phyloP scores from a whole-genome alignment of 352 stramenopile species.

The Blastocystis sp. region DNA sequence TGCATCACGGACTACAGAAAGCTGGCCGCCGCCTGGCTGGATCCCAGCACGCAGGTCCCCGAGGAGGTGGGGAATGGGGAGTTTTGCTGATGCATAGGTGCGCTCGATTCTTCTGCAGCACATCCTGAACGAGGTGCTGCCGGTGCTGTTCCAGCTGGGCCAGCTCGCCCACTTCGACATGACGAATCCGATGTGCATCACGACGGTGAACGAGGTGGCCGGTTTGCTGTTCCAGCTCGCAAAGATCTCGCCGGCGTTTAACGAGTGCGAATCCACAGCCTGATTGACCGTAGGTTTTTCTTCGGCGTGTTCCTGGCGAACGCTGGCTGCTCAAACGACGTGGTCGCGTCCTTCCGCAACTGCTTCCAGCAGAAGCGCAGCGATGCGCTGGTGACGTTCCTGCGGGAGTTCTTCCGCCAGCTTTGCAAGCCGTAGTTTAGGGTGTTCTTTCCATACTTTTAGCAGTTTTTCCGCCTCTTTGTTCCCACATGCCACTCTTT shows the following conservation, averaged over 20 bases:
- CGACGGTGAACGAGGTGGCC: slow-evolving; percentile 48
- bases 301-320: slow-evolving; percentile 60
- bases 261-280: not conserved
- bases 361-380: slow-evolving; percentile 16
- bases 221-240: not conserved
- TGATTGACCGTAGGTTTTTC: slow-evolving; percentile 43
- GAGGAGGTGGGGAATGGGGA: not conserved
- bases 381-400: slow-evolving; percentile 1
- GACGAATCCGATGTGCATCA: slow-evolving; percentile 19
- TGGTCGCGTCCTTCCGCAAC: not conserved
- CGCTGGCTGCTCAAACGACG: not conserved
- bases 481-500: not conserved
- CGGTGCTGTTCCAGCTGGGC: slow-evolving; percentile 13
- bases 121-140: not conserved
- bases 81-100: not conserved
- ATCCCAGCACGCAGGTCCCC: not conserved
- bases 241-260: slow-evolving; percentile 26
- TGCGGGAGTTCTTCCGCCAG: slow-evolving; percentile 37
- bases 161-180: slow-evolving; percentile 19
- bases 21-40: not conserved
- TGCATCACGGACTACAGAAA: slow-evolving; percentile 35
- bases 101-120: not conserved
- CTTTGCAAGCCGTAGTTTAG: not conserved
- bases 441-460: slow-evolving; percentile 19
- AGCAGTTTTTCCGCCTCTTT: not conserved